phyloP scores from a whole-genome alignment of 345 rosid genomes.

The Eutrema japonicum region DNA sequence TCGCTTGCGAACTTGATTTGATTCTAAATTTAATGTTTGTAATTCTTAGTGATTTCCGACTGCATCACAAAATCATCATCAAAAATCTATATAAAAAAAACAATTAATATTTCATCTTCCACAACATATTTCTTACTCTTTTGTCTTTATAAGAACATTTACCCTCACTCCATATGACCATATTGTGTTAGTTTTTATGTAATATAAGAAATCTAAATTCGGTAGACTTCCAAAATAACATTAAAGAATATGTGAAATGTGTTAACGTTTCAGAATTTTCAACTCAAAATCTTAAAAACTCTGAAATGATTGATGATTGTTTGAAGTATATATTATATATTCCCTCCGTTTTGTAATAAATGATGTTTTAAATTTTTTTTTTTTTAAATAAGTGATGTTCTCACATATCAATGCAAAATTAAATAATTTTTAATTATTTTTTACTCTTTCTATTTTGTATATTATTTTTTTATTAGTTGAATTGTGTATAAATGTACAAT shows the following conservation, averaged over 20 bases:
- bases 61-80: too few relatives aligned
- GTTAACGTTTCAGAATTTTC: background rate
- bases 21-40: background rate
- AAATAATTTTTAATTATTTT: too few relatives aligned
- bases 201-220: background rate
- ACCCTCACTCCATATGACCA: background rate
- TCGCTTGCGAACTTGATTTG: background rate
- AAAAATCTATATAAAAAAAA: too few relatives aligned
- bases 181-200: background rate
- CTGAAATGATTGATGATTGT: background rate
- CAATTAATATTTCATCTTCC: background rate
- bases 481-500: too few relatives aligned
- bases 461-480: too few relatives aligned
- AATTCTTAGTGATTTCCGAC: too few relatives aligned
- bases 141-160: slow-evolving; percentile 6
- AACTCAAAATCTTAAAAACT: slow-evolving; percentile 1
- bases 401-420: too few relatives aligned
- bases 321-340: background rate
- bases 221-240: background rate
- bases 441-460: too few relatives aligned
- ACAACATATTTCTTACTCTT: background rate
- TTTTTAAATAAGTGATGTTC: too few relatives aligned
- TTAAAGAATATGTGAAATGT: background rate
- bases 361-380: too few relatives aligned
- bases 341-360: too few relatives aligned